Evolutionary conservation across 129 eudicot species (phyloP), one percentile per base, ranked within the genome.

Genomic region (Flaveria trinervia): DNA sequence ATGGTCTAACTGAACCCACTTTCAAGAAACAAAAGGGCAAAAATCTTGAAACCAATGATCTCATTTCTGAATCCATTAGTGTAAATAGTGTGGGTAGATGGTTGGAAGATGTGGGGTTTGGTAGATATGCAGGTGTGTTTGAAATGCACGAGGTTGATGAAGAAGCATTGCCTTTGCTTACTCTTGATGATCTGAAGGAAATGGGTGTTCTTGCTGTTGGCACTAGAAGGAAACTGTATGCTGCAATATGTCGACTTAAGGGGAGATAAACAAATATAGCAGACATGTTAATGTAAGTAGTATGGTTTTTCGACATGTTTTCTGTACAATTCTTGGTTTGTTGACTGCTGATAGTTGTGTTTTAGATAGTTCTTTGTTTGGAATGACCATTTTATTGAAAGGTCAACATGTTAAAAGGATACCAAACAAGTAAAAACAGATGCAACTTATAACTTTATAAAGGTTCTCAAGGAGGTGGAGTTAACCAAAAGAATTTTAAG

Each of bases 171-270:
- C 89, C 89, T 25, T 76, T 81, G 59, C 83, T 87, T 51, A 87
- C 92, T 50, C 69, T 84, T 49, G 89, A 84, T 51, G 88, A 87
- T 77, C 70, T 87, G 52, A 82, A 77, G 71, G 92, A 87, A 72
- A 87, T 84, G 87, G 92, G 92, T 12, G 83, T 87, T 67, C 68
- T 56, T 79, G 88, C 92, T 73, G 86, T 87, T 61, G 92, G 89
- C 16, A 52, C 85, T 33, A 77, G 89, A 41, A 67, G 89, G 76
- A 87, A 87, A 80, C 50, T 87, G 81, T 87, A 70, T 67, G 77
- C 80, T 67, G 92, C 87, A 9, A 87, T 87, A 72, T 76, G 74
- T 30, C 79, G 74, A 71, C 83, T 84, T 18, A 73, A 55, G 46
- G 79, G 79, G 51, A 62, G 77, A 17, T 70, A 36, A 74, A 52